A percentile compares a stretch with the other conserved stretches of the same genome.
Conservation (phyloP, 345 rosid species). For the Aethionema arabicum region DNA sequence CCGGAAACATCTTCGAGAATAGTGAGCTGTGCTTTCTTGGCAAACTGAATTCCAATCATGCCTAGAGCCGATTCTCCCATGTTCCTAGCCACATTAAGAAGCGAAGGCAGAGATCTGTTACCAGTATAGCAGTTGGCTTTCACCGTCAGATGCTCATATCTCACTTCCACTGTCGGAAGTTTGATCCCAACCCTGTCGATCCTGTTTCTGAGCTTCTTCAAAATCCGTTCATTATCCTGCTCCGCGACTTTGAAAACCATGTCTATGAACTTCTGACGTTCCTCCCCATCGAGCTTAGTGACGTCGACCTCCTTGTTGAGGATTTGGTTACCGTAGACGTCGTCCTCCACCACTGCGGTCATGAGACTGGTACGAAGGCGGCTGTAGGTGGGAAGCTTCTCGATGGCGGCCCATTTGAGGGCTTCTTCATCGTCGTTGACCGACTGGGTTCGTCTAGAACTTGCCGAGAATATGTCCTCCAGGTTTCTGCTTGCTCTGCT, state of each 20-base stretch:
- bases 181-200: conserved; percentile 74
- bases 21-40: conserved; percentile 60
- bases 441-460: conserved; percentile 51
- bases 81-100: conserved; percentile 58
- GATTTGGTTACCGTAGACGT: conserved; percentile 36
- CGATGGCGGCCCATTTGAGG: conserved; percentile 95
- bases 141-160: conserved; percentile 54
- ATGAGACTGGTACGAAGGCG: conserved; percentile 76
- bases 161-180: conserved; percentile 75
- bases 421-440: conserved; percentile 84
- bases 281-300: conserved; percentile 62
- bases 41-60: conserved; percentile 51
- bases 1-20: conserved; percentile 70
- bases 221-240: conserved; percentile 80
- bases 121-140: conserved; percentile 72
- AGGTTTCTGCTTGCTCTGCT: conserved; percentile 62
- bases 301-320: conserved; percentile 65
- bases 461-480: conserved; percentile 60
- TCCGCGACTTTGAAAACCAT: conserved; percentile 73
- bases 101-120: conserved; percentile 72
- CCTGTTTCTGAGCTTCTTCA: conserved; percentile 68
- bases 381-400: conserved; percentile 79
- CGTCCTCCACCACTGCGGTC: conserved; percentile 47
- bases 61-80: conserved; percentile 58
- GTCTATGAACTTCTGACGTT: conserved; percentile 70